Base-by-base conservation (phyloP, 352 stramenopile species). In the Pythium brachiatum region DNA sequence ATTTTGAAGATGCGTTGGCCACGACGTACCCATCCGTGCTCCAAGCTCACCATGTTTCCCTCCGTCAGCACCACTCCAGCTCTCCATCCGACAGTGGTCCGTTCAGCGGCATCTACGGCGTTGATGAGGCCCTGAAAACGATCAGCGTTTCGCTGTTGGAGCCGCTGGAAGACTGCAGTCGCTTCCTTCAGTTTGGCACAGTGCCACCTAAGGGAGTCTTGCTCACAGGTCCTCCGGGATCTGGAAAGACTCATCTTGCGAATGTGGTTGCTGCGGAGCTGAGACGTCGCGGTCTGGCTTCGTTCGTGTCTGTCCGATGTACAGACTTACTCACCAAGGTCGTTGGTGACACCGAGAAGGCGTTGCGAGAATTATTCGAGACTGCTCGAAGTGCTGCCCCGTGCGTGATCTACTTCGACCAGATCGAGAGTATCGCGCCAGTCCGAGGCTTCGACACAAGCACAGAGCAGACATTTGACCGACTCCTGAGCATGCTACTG, bases 131-230 rank as follows among this genome's bases (percentile, higher is more conserved):
- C 0, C 98, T 99, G 60, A 70, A 88, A 64, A 92, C 96, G 68
- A 79, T 99, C 38, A 83, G 89, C 7, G 95, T 99, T 46, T 98
- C 98, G 47, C 83, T 99, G 57, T 75, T 99, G 31, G 98, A 98
- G 72, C 98, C 97, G 18, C 88, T 99, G 46, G 83, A 98, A 68
- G 92, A 99, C 64, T 92, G 92, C 47, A 89, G 88, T 23, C 81
- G 98, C 11, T 99, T 99, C 68, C 85, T 98, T 27, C 84, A 90
- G 60, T 99, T 99, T 64, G 97, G 97, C 21, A 98, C 99, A 38
- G 83, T 95, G 60, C 92, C 97, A 27, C 97, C 96, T 4, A 91
- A 97, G 66, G 98, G 98, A 43, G 95, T 99, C n/a, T 76, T 99
- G 11, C 95, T 99, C 39, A 99, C 99, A 20, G 97, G 98, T 18